Conservation (phyloP, 192 early-diverging fungal genomes). For the Spizellomyces sp. region DNA sequence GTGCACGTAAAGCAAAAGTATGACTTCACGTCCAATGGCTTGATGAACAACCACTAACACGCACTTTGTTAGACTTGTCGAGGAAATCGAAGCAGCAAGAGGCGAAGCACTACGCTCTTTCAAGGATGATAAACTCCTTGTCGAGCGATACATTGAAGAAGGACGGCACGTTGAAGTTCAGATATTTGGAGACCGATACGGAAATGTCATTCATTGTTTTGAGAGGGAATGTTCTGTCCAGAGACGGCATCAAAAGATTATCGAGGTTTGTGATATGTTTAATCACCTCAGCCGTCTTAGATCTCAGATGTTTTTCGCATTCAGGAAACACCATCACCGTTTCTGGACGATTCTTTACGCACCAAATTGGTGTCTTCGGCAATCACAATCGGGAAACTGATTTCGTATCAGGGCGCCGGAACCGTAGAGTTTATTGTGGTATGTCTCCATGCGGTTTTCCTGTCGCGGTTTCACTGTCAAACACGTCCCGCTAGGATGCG, state of each 20-base stretch:
- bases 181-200: constrained; percentile 92
- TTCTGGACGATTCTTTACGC: no score
- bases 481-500: no score
- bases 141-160: constrained; percentile 89
- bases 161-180: constrained; percentile 97
- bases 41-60: no score
- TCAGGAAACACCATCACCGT: no score
- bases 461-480: no score
- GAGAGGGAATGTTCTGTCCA: constrained; percentile 98
- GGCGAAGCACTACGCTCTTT: constrained; percentile 53
- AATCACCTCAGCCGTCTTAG: no score
- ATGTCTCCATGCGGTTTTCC: no score
- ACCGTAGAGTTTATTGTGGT: constrained; percentile 97
- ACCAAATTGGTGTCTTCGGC: no score
- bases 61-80: no score
- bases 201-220: constrained; percentile 92
- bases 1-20: constrained; percentile 64
- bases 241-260: constrained; percentile 97
- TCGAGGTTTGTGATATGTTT: constrained; percentile 81
- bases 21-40: no score
- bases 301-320: no score
- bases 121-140: constrained; percentile 83
- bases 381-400: no score
- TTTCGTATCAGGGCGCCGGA: constrained; percentile 85
- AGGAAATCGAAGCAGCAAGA: neutral